phyloP scores from a whole-genome alignment of 164 flowering plant genomes.

The Nymphaea thermarum region DNA sequence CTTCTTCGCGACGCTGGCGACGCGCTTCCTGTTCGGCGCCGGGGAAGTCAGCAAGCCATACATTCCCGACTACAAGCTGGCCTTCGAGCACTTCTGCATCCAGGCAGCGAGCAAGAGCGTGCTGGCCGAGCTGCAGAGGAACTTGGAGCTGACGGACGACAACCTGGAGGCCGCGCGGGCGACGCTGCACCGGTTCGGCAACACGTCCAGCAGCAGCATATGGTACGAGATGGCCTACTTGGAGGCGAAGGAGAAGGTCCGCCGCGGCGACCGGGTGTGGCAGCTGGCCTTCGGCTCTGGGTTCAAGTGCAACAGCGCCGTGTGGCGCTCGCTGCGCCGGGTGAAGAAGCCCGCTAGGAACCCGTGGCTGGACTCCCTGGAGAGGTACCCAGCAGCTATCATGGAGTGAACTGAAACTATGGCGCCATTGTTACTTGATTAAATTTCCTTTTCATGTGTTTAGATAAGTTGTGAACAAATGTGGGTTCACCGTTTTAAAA shows the following conservation, averaged over 20 bases:
- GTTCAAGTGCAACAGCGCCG: constrained; percentile 86
- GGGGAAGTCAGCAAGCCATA: constrained; percentile 39
- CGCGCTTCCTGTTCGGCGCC: constrained; percentile 26
- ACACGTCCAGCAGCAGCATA: constrained; percentile 90
- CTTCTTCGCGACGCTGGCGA: constrained; percentile 50
- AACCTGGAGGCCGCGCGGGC: constrained; percentile 81
- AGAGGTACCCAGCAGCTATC: constrained; percentile 33
- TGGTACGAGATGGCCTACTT: constrained; percentile 94
- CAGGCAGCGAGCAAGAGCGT: constrained; percentile 79
- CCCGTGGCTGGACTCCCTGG: constrained; percentile 72
- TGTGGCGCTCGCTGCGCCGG: constrained; percentile 58
- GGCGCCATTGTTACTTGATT: background rate
- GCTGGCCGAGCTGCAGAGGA: constrained; percentile 72
- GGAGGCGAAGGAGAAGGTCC: constrained; percentile 73
- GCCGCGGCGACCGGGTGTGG: constrained; percentile 80
- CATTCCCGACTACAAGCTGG: constrained; percentile 92
- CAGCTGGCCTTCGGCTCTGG: constrained; percentile 90
- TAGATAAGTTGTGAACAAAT: background rate
- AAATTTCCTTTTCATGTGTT: background rate
- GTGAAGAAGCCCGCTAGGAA: constrained; percentile 38
- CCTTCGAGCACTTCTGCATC: constrained; percentile 91
- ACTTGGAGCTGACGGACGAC: constrained; percentile 60
- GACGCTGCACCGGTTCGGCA: constrained; percentile 82
- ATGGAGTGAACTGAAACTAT: background rate
- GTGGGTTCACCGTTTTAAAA: background rate